Base-by-base conservation (phyloP, 306 rosid species). In the Pyrus bretschneideri region DNA sequence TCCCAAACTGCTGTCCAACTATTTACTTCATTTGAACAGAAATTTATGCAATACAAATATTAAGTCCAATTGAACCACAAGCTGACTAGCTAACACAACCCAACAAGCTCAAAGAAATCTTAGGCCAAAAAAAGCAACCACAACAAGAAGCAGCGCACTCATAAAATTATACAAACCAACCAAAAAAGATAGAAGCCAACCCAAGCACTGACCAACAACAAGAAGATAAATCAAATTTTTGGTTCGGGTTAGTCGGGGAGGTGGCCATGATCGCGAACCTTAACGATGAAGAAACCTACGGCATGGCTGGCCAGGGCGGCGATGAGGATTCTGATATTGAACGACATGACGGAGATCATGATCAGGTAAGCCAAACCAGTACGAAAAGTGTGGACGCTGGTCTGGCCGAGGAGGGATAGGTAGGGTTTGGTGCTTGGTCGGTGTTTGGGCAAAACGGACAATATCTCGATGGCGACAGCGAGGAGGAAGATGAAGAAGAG, bases 301-400 rank as follows among this genome's bases (percentile, higher is more conserved):
- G 82, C 74, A 63, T 86, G 97, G 25, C 97, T 93, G 5, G 82
- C 78, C 38, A 91, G 81, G 3, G 93, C 91, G 6, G 80, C 93
- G 3, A 91, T 9, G 78, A 91, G 89, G 65, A 91, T 84, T 6
- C 95, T 93, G 0, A 87, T 82, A 33, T 91, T 91, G 83, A 89
- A 89, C 68, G 97, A 89, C 93, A 92, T 90, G 19, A 87, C 90
- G 1, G 96, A 79, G 29, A 89, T 82, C 96, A 88, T 88, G 30
- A 90, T 87, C 88, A 87, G 67, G 70, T 92, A 92, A 38, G 82
- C 73, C n/a, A 88, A 70, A 7, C 74, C 90, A 0, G 83, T 67
- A 71, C 90, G 90, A 21, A 85, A 69, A 10, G 85, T 85, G 64
- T 91, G 82, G 30, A 89, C 23, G 52, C 85, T 82, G 17, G 93